Evolutionary conservation across 371 early-diverging fungal genomes (phyloP), one percentile per base, ranked within the genome.

Genomic region (Mortierella sp.): DNA sequence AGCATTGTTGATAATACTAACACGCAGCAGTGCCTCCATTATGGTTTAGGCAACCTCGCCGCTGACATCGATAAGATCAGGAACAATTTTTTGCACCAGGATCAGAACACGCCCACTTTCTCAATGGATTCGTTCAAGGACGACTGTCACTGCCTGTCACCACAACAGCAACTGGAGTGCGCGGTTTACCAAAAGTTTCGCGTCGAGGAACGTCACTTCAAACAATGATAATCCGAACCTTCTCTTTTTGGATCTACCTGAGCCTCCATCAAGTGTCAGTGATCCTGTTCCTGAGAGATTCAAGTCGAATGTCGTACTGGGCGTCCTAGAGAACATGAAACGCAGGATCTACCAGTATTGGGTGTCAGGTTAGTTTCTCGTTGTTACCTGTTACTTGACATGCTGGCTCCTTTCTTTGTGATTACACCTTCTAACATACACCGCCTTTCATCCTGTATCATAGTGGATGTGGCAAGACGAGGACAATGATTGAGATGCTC

Each of bases 391-490:
- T 34, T 34, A 34, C 34, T 7, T 34, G 34, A 34, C 10, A 10
- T 34, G 34, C 4, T 34, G 10, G 34, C 34, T 34, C 34, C 4
- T 7, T 4, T 34, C 34, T 34, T 34, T 4, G 34, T 34, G 34
- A 10, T 34, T 34, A n/a, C 10, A 10, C 34, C 34, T 34, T n/a
- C n/a, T 7, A 34, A 34, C 34, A 34, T 34, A 7, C 34, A 34
- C 8, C 14, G 9, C 22, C 6, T 34, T 6, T 34, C 7, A 34
- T 34, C 4, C 34, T 34, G 34, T 10, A 7, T 34, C 34, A 34
- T 53, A 45, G 48, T 7, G 59, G 66, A 0, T 58, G 58, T 28
- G 58, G 66, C 9, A 54, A 65, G 22, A 66, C 67, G 44, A 37
- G 67, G 29, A 47, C 60, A 8, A 34, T 67, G 49, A 60, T 54